These are phyloP conservation scores for Metschnikowia bowlesiae DNA, from an alignment of 805 yeast species.

Conservation along the genomic window DNA sequence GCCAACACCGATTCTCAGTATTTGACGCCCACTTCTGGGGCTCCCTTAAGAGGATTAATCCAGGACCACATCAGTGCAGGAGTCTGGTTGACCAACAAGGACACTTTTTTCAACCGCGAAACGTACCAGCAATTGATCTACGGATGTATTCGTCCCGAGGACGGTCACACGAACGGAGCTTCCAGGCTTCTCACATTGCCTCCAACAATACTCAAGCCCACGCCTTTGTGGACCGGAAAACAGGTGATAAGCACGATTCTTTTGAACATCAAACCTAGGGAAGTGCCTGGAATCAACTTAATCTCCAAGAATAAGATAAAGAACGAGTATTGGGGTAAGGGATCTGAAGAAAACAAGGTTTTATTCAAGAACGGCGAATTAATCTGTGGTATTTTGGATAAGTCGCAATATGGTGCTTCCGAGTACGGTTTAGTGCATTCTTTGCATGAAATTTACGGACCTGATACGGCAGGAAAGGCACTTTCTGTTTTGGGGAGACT, in stretches of 20 bases:
- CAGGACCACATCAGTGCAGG: constrained; percentile 99
- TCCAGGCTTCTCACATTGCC: constrained; percentile 69
- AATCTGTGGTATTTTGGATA: constrained; percentile 89
- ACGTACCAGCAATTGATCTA: constrained; percentile 90
- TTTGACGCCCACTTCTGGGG: constrained; percentile 96
- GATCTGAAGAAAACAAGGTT: constrained; percentile 81
- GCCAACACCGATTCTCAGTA: constrained; percentile 98
- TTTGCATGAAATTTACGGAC: constrained; percentile 92
- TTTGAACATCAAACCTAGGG: constrained; percentile 79
- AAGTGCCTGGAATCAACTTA: constrained; percentile 89
- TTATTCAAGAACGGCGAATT: constrained; percentile 83
- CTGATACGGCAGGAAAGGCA: constrained; percentile 82
- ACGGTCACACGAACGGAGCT: constrained; percentile 81
- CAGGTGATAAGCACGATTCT: constrained; percentile 92
- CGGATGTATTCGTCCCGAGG: constrained; percentile 95
- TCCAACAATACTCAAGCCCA: constrained; percentile 85
- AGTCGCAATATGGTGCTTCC: constrained; percentile 97
- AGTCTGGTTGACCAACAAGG: constrained; percentile 95
- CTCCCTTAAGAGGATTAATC: constrained; percentile 97
- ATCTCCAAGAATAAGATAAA: constrained; percentile 82
- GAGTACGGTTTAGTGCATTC: constrained; percentile 96
- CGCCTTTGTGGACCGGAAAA: constrained; percentile 95
- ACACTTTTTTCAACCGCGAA: constrained; percentile 85
- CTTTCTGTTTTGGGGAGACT: constrained; percentile 90
- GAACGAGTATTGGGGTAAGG: constrained; percentile 90